phyloP scores from a whole-genome alignment of 345 rosid species.

The Aquilaria malaccensis region DNA sequence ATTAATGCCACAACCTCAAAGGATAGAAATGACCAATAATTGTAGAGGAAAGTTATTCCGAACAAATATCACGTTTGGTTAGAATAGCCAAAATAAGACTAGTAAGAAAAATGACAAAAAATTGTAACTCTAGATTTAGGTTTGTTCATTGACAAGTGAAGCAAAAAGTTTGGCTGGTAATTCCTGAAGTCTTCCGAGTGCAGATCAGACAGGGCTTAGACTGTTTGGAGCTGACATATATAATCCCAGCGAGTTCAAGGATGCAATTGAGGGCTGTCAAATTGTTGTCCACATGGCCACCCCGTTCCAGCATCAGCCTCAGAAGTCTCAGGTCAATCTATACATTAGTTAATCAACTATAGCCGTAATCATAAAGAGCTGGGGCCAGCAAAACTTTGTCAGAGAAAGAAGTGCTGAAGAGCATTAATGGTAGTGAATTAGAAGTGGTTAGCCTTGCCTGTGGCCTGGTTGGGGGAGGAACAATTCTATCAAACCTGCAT shows the following conservation, averaged over 20 bases:
- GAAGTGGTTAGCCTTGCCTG: constrained; percentile 30
- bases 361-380: neutral
- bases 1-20: too few relatives aligned
- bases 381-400: neutral
- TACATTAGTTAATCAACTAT: neutral
- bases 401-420: constrained; percentile 11
- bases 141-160: neutral
- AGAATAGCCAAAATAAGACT: too few relatives aligned
- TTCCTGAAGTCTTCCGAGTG: constrained; percentile 9
- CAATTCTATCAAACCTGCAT: constrained; percentile 16
- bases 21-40: too few relatives aligned
- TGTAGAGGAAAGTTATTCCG: too few relatives aligned
- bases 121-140: neutral
- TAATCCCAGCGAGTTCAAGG: constrained; percentile 17
- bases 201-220: constrained; percentile 12
- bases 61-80: too few relatives aligned
- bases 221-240: constrained; percentile 19
- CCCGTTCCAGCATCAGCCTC: constrained; percentile 4
- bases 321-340: constrained; percentile 1
- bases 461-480: constrained; percentile 38
- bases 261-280: constrained; percentile 20
- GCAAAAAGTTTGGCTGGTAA: too few relatives aligned
- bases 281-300: constrained; percentile 25
- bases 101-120: too few relatives aligned
- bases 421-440: constrained; percentile 1